Conservation (phyloP, 352 stramenopile species). For the Detonula confervacea region DNA sequence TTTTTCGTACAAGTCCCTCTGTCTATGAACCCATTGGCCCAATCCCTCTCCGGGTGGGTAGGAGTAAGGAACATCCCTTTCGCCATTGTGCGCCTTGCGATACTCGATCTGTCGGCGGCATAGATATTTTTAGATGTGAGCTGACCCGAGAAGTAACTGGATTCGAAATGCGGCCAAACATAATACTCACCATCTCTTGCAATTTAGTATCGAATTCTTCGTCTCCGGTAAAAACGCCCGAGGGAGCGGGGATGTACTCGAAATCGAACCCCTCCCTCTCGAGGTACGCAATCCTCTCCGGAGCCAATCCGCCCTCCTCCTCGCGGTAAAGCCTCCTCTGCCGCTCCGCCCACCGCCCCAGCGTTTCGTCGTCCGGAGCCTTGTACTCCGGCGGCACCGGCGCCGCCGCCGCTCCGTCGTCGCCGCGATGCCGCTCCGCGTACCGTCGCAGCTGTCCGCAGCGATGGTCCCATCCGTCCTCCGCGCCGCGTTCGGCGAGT, state of each 20-base stretch:
- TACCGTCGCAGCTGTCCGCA: too few species aligned
- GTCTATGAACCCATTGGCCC: slow-evolving; percentile 5
- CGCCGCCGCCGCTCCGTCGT: too few species aligned
- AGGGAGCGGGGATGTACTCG: neutral
- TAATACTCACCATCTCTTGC: slow-evolving; percentile 14
- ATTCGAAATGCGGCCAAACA: neutral
- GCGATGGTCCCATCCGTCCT: too few species aligned
- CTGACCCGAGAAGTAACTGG: neutral
- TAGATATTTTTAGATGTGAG: neutral
- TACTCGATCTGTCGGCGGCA: slow-evolving; percentile 16
- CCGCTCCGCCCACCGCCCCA: neutral
- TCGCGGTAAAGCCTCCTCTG: slow-evolving; percentile 4
- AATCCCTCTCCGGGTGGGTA: slow-evolving; percentile 8
- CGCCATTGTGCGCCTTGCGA: neutral
- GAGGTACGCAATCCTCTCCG: neutral
- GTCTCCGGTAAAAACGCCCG: slow-evolving; percentile 1
- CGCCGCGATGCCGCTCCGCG: too few species aligned
- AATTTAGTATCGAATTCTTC: slow-evolving; percentile 8
- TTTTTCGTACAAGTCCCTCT: slow-evolving; percentile 1
- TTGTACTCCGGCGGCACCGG: too few species aligned
- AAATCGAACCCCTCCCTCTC: neutral
- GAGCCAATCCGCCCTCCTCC: neutral
- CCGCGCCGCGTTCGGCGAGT: too few species aligned
- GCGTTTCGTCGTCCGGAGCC: too few species aligned
- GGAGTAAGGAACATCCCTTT: neutral